Evolutionary conservation across 2,329 filamentous ascomycete species (phyloP), one percentile per base, ranked within the genome.

Genomic region (Pestalotiopsis sp.): DNA sequence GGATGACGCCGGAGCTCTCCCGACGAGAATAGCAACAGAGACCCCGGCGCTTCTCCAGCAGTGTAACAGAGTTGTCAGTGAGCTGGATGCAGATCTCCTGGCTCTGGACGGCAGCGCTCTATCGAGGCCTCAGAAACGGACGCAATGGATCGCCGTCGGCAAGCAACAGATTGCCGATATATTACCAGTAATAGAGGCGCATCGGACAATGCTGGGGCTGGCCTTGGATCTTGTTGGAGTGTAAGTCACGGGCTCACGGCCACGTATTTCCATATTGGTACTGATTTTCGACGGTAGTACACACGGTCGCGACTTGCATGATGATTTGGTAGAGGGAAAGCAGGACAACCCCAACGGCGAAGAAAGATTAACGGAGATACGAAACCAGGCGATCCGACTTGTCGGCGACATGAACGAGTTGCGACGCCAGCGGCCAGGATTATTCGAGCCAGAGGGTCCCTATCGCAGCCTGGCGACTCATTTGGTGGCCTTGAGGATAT

Each of bases 381-480:
- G 75, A 17, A 74, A 76, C 59, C 80, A 82, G 49, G 72, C 80
- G 20, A 75, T 76, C 2, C 75, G 73, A 13, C 73, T 82, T 5
- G 71, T 80, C 7, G 76, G 77, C 17, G 77, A 80, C 61, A 80
- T 83, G 72, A 73, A 74, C 64, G 73, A 78, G 23, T 69, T 81
- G 6, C 75, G 77, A 11, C 70, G 73, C 20, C 73, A 75, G 23
- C 64, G 82, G 5, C 75, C 79, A n/a, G 68, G 72, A n/a, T 78
- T 81, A 41, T 76, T 93, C 77, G 90, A 89, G 75, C 87, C 87
- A 70, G 90, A 88, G 79, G 87, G 90, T n/a, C 90, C 91, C 67
- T 89, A 93, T 70, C 88, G 90, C 1, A 88, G 86, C 3, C 87
- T 90, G n/a, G 90, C 91, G 68, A 91, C 87, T 25, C 90, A 92